phyloP scores from a whole-genome alignment of 495 filamentous ascomycete genomes.

The Podospora appendiculata region DNA sequence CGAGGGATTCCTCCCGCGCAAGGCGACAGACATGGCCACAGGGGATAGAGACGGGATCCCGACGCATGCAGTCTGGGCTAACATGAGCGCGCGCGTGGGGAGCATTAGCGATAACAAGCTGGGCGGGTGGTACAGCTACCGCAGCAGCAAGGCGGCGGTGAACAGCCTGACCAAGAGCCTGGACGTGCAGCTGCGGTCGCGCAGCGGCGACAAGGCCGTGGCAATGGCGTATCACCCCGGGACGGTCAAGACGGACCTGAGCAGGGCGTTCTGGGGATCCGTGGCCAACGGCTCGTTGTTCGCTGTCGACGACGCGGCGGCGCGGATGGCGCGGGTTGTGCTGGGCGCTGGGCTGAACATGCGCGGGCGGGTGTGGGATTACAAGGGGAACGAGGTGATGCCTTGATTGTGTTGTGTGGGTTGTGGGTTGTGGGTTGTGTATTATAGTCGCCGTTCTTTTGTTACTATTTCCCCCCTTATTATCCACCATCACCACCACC shows the following conservation, averaged over 20 bases:
- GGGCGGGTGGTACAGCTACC: slow-evolving; percentile 73
- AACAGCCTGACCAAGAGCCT: slow-evolving; percentile 64
- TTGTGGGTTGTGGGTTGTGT: background rate
- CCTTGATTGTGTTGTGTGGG: slow-evolving; percentile 39
- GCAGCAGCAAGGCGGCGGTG: slow-evolving; percentile 63
- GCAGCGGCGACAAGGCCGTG: slow-evolving; percentile 51
- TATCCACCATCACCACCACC: too few species aligned
- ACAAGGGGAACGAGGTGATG: slow-evolving; percentile 60
- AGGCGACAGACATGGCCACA: slow-evolving; percentile 26
- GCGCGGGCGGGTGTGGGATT: slow-evolving; percentile 70
- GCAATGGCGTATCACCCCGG: slow-evolving; percentile 73
- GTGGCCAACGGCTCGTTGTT: slow-evolving; percentile 55
- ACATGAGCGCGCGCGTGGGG: slow-evolving; percentile 72
- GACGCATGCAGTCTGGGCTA: slow-evolving; percentile 52
- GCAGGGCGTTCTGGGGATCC: slow-evolving; percentile 59
- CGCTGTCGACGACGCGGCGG: slow-evolving; percentile 52
- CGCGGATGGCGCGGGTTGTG: slow-evolving; percentile 49
- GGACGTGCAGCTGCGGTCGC: slow-evolving; percentile 55
- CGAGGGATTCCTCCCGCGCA: slow-evolving; percentile 52
- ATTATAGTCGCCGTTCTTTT: background rate
- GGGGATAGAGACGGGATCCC: too few species aligned
- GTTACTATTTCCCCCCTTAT: too few species aligned
- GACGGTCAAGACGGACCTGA: slow-evolving; percentile 70
- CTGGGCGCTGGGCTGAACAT: slow-evolving; percentile 38
- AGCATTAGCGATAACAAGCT: slow-evolving; percentile 59